phyloP scores from a whole-genome alignment of 2,329 filamentous ascomycete genomes.

The Passalora sequoiae region DNA sequence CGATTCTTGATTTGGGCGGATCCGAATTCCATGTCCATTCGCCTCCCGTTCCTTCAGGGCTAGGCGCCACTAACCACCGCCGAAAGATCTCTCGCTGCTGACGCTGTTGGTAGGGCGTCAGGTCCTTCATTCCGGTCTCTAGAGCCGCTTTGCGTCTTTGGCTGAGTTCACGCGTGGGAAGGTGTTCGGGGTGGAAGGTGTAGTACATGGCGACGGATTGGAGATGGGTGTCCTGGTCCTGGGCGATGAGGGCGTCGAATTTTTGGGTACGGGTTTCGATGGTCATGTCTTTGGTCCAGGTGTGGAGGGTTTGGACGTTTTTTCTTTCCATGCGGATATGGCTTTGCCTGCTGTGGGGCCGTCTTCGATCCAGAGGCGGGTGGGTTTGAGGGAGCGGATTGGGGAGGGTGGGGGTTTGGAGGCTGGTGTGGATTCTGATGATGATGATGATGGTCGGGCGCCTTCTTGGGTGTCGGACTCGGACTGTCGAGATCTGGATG shows the following conservation, averaged over 20 bases:
- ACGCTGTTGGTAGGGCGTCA: too few species aligned
- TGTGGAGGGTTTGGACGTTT: not conserved
- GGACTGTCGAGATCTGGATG: too few species aligned
- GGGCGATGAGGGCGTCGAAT: constrained; percentile 5
- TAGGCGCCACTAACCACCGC: too few species aligned
- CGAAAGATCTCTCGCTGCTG: too few species aligned
- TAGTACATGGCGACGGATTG: constrained; percentile 4
- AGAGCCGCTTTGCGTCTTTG: not conserved
- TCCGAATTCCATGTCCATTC: constrained; percentile 1
- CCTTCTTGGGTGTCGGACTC: not conserved
- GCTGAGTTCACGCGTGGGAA: not conserved
- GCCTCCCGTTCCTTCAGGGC: too few species aligned
- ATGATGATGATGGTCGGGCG: not conserved
- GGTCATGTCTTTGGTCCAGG: constrained; percentile 1
- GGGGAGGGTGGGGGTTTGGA: not conserved
- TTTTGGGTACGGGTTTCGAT: not conserved
- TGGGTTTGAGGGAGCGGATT: not conserved
- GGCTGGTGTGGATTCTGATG: too few species aligned
- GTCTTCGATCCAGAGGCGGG: constrained; percentile 4
- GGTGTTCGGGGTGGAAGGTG: constrained; percentile 1
- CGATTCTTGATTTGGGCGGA: not conserved
- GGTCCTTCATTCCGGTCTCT: constrained; percentile 2
- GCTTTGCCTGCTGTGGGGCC: constrained; percentile 6
- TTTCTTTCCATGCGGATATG: constrained; percentile 1
- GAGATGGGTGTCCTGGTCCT: constrained; percentile 5